Evolutionary conservation across 1,284 basidiomycete genomes (phyloP), one percentile per base, ranked within the genome.

Genomic region (Rhodotorula sp.): DNA sequence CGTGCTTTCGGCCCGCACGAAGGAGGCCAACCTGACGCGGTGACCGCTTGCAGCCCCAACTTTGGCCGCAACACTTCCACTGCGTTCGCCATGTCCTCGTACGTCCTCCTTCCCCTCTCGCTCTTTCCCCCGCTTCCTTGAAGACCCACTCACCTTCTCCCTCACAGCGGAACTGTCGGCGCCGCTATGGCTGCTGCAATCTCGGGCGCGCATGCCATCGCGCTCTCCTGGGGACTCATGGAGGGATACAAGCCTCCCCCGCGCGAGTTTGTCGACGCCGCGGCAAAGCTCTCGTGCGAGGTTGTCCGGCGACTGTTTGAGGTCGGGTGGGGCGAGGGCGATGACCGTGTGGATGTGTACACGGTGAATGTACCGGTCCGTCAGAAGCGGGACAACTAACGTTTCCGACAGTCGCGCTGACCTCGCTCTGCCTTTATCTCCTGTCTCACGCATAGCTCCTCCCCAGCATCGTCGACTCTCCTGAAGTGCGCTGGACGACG

Each of bases 211-310:
- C 86, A 90, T 61, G 85, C 91, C 39, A 90, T 92, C 76, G 89
- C 91, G 0, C 80, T 97, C 41, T 94, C 91, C 0, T 97, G 94
- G 80, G 94, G 92, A 44, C 91, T 87, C 32, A 88, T 95, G 69
- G 81, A 86, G 54, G 86, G 88, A 73, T 91, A 91, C 8, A 89
- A 89, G 21, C 88, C 91, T 1, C 75, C 75, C 7, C 37, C 65
- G 12, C 48, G 81, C 7, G 77, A 83, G 17, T 85, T 87, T 57
- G 83, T 87, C 75, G 85, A 88, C 46, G 89, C 90, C 22, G 92
- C 93, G 1, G 88, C 93, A 79, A 81, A 82, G 19, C 84, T 92
- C 36, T 85, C 89, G 15, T 83, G 86, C 58, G 84, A 86, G 32
- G 90, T 97, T 76, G 86, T 93, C 76, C 81, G 85, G 60, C 83